Evolutionary conservation across 2,329 filamentous ascomycete genomes (phyloP).

Genomic region (Colletotrichum neosansevieriae): DNA sequence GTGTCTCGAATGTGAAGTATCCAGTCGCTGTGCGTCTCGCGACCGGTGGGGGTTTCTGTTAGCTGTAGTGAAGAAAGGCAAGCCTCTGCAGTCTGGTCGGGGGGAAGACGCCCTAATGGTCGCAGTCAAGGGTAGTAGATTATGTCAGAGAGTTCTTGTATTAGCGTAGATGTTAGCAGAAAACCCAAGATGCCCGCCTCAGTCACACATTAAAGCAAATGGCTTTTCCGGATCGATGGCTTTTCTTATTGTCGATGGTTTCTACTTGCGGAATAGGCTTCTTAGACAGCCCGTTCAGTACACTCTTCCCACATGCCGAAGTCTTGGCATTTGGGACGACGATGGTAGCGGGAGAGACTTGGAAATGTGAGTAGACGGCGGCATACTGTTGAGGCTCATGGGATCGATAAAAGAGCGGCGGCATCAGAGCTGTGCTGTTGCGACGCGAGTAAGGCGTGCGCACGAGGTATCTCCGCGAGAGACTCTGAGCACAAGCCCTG

Average conservation of each 20-base stretch:
- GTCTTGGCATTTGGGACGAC: background rate
- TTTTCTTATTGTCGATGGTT: background rate
- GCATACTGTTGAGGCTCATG: background rate
- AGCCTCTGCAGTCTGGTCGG: background rate
- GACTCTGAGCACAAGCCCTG: background rate
- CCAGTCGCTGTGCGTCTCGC: background rate
- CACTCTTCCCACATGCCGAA: background rate
- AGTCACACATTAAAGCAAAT: background rate
- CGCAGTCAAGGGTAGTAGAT: background rate
- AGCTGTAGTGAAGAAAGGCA: background rate
- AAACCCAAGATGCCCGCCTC: background rate
- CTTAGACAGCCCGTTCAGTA: background rate
- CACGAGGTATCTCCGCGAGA: constrained; percentile 1
- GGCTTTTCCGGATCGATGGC: constrained; percentile 3
- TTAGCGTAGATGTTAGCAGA: background rate
- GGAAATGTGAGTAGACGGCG: background rate
- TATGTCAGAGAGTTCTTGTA: background rate
- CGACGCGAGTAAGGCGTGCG: background rate
- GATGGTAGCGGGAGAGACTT: background rate
- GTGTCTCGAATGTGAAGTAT: constrained; percentile 31
- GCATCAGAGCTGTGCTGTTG: background rate
- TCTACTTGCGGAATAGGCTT: constrained; percentile 15
- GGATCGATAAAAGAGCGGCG: background rate
- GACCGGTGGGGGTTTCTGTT: constrained; percentile 12
- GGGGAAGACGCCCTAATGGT: background rate